Conservation (phyloP, 2,329 filamentous ascomycete species). For the Exophiala phaeomuriformis region DNA sequence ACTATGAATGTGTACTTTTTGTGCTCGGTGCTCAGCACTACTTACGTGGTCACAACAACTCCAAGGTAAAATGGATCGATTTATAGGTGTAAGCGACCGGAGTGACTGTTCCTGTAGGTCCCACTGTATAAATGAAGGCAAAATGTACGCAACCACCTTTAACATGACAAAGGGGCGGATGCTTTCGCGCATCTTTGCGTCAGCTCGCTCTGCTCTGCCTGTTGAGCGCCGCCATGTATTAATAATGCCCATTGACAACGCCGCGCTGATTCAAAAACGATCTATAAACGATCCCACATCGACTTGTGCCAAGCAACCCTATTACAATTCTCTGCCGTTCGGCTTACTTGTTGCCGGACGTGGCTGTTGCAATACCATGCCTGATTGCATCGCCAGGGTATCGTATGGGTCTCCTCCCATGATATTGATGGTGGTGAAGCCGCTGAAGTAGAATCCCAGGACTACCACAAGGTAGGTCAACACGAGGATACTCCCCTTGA, state of each 20-base stretch:
- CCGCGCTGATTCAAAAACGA: too few species aligned
- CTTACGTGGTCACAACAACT: background rate
- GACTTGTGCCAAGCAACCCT: background rate
- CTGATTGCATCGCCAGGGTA: slow-evolving; percentile 34
- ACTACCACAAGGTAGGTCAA: slow-evolving; percentile 89
- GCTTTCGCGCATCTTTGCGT: too few species aligned
- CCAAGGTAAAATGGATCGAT: background rate
- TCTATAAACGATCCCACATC: too few species aligned
- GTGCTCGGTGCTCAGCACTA: background rate
- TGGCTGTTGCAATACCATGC: slow-evolving; percentile 17
- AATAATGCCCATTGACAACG: too few species aligned
- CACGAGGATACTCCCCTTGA: slow-evolving; percentile 94
- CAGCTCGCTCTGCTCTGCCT: too few species aligned
- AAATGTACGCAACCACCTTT: background rate
- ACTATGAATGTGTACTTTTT: too few species aligned
- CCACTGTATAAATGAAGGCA: background rate
- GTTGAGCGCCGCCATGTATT: too few species aligned
- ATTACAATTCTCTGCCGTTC: slow-evolving; percentile 12
- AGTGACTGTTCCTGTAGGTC: background rate
- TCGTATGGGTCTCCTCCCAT: slow-evolving; percentile 44
- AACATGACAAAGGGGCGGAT: too few species aligned
- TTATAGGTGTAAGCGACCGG: background rate
- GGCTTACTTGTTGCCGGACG: background rate
- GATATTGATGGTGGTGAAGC: slow-evolving; percentile 49
- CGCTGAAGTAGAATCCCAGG: slow-evolving; percentile 82